phyloP scores from a whole-genome alignment of 768 basidiomycete species.

The Suillus tomentosus region DNA sequence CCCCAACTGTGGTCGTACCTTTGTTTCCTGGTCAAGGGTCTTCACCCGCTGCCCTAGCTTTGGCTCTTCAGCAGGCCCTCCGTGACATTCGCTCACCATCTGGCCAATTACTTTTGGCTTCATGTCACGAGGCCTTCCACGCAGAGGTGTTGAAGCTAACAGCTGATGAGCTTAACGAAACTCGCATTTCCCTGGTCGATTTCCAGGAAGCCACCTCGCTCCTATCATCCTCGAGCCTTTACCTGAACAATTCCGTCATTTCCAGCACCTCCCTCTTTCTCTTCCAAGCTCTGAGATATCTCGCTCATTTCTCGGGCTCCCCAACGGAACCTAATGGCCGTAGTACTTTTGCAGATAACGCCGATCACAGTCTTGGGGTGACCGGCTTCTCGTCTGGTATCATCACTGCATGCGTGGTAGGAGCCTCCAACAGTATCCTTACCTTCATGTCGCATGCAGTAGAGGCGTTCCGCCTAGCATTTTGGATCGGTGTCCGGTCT shows the following conservation, averaged over 20 bases:
- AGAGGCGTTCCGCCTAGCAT: slow-evolving; percentile 49
- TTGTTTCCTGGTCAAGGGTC: slow-evolving; percentile 63
- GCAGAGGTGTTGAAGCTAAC: slow-evolving; percentile 51
- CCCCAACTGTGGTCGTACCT: slow-evolving; percentile 37
- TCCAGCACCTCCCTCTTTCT: slow-evolving; percentile 52
- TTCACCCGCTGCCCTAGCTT: slow-evolving; percentile 31
- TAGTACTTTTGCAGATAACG: slow-evolving; percentile 36
- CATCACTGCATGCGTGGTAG: slow-evolving; percentile 53
- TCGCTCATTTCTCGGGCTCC: slow-evolving; percentile 39
- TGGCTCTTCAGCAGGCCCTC: slow-evolving; percentile 40
- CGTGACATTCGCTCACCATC: slow-evolving; percentile 43
- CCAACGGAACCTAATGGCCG: slow-evolving; percentile 13
- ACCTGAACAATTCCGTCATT: slow-evolving; percentile 48
- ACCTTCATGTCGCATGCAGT: slow-evolving; percentile 46
- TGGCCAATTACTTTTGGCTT: slow-evolving; percentile 47
- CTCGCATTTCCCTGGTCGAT: slow-evolving; percentile 45
- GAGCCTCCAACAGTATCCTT: slow-evolving; percentile 41
- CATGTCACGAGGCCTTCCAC: slow-evolving; percentile 53
- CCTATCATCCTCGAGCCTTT: slow-evolving; percentile 38
- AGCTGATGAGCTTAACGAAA: slow-evolving; percentile 33
- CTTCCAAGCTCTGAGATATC: slow-evolving; percentile 54
- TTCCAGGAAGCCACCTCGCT: slow-evolving; percentile 44
- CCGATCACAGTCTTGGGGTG: slow-evolving; percentile 38
- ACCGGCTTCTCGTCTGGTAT: slow-evolving; percentile 62
- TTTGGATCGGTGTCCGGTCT: slow-evolving; percentile 55